These are phyloP conservation scores for Solanum aculeatissimum DNA, from an alignment of 305 asterid genomes.

Conservation along the genomic window DNA sequence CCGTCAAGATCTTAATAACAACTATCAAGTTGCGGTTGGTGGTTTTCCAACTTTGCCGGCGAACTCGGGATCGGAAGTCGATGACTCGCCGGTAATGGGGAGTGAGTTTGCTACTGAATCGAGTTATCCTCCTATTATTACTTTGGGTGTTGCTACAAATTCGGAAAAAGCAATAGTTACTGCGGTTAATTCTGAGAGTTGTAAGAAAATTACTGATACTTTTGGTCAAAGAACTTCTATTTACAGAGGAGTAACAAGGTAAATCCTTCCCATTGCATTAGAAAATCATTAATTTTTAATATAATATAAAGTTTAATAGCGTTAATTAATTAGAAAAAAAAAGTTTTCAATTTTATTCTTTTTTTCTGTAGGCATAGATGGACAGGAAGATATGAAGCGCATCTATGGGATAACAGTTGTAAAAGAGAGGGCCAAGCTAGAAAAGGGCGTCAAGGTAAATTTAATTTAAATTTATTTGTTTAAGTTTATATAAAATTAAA, in stretches of 20 bases:
- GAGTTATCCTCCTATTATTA: slow-evolving; percentile 13
- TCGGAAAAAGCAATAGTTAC: slow-evolving; percentile 27
- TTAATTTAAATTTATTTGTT: not conserved
- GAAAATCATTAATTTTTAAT: not conserved
- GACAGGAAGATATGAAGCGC: slow-evolving; percentile 36
- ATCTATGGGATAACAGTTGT: slow-evolving; percentile 39
- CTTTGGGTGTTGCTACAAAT: slow-evolving; percentile 26
- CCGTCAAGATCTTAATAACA: slow-evolving; percentile 47
- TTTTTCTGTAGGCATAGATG: slow-evolving; percentile 26
- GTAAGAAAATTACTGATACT: slow-evolving; percentile 65
- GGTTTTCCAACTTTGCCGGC: slow-evolving; percentile 61
- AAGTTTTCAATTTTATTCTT: not conserved
- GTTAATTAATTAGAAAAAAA: not conserved
- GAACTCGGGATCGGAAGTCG: slow-evolving; percentile 84
- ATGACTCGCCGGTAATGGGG: slow-evolving; percentile 47
- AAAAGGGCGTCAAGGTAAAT: slow-evolving; percentile 31
- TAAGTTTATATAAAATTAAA: too few relatives aligned
- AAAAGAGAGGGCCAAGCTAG: slow-evolving; percentile 34
- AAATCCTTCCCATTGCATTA: not conserved
- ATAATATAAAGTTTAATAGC: not conserved
- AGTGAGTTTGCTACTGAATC: slow-evolving; percentile 30
- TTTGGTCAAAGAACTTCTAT: slow-evolving; percentile 94
- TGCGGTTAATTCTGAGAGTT: slow-evolving; percentile 32
- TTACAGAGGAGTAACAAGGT: slow-evolving; percentile 97
- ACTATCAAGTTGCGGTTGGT: slow-evolving; percentile 14